Base-by-base conservation (phyloP, 2,329 filamentous ascomycete species). In the Paraphaeosphaeria sporulosa region DNA sequence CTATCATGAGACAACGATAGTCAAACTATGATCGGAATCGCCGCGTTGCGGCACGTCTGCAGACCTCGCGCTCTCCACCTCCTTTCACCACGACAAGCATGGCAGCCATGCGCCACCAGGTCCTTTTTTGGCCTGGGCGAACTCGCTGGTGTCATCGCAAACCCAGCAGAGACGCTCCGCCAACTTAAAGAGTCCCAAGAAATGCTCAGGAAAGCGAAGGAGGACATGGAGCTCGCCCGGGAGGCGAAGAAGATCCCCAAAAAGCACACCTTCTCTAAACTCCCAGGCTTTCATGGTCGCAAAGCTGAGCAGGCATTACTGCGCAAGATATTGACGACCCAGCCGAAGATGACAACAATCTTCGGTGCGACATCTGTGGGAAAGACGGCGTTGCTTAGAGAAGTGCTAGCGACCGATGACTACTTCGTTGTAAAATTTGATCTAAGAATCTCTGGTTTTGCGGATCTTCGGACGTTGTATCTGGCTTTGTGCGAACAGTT, bases 111-210 rank as follows among this genome's bases (percentile, higher is more conserved):
- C 38, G 19, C 38, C 38, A 15, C 38, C 38, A 40, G 47, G 9
- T 49, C 30, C 15, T 49, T 49, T 27, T 49, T 49, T 30, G 47
- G 47, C 30, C 27, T 49, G 13, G 25, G 47, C 27, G 25, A 49
- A 30, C 15, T 49, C 15, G 25, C 30, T 21, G 47, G 47, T 6
- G 47, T 49, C 3, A 49, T 49, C 4, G 47, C 47, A 17, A 49
- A 49, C 30, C 47, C 47, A 19, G 47, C 47, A n/a, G 47, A 49
- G 47, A 49, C 47, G 6, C 47, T 49, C 27, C 47, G 47, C 47
- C 47, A 49, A 21, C 47, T 49, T 12, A 49, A 49, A 17, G 47
- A 49, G 30, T 49, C 47, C 6, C 25, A 30, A 17, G 47, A 49
- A 8, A 49, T 49, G 47, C 30, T 49, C 8, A 30, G 47, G 12